Base-by-base conservation (phyloP, 2,329 filamentous ascomycete species). In the Aureobasidium vineae region DNA sequence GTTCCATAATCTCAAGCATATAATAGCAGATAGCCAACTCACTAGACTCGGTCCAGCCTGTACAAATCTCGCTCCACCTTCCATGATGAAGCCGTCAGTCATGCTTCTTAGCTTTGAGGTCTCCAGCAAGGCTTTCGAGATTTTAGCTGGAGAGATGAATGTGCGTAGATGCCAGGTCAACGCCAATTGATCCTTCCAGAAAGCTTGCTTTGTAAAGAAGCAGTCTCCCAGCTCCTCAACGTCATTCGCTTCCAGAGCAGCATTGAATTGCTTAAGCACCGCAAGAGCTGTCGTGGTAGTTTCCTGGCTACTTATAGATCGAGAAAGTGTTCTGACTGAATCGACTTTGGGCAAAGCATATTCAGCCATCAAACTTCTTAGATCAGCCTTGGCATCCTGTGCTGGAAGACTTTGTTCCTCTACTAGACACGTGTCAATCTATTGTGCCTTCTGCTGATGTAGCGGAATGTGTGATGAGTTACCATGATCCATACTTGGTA, bases 151-250 rank as follows among this genome's bases (percentile, higher is more conserved):
- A 8, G 54, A 26, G 7, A 41, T 59, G 54, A 59, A 41, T 8
- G 54, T 59, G 21, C 54, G 54, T 28, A 59, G 19, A 31, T 59
- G 54, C 21, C 33, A 59, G n/a, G 54, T 59, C 11, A 59, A 15
- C 45, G 54, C 54, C 26, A 59, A 21, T 21, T 59, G 23, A 38
- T 59, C 54, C 38, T 59, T 59, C 54, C 38, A 59, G 23, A 59
- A 59, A 7, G 54, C n/a, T 28, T 59, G 54, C 33, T 59, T 38
- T 2, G 38, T 13, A 26, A 43, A 59, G 15, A 59, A 45, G 38
- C 54, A 59, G 1, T n/a, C n/a, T 21, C 45, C 40, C 26, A 59
- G 38, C 15, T 10, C 11, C 26, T 59, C 38, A 26, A 21, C 3
- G 23, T 26, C 15, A 8, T 59, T 19, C 8, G 38, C 23, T 10